Conservation (phyloP, 2,329 filamentous ascomycete species). For the Ascomycota sp. region DNA sequence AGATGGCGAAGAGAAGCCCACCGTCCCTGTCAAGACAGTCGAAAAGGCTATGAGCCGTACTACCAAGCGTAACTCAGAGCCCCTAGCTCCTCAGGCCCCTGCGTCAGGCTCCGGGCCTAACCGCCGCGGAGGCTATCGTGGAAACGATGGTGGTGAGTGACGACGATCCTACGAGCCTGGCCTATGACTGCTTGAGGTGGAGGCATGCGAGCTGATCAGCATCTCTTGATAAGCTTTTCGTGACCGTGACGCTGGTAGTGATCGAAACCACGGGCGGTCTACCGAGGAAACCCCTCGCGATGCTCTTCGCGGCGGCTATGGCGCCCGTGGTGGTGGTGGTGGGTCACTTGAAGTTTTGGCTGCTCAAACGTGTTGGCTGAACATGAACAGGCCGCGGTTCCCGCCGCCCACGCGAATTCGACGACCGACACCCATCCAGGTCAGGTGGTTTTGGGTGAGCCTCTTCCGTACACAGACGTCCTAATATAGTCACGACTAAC, state of each 20-base stretch:
- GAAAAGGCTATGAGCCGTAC: conserved; percentile 63
- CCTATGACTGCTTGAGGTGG: no score
- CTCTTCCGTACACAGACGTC: not conserved
- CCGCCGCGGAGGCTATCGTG: conserved; percentile 39
- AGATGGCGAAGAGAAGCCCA: conserved; percentile 46
- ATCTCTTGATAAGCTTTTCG: no score
- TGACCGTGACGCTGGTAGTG: conserved; percentile 63
- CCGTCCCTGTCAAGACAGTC: conserved; percentile 70
- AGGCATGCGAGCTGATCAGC: no score
- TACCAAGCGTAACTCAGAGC: conserved; percentile 69
- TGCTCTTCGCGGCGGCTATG: conserved; percentile 39
- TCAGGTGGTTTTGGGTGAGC: conserved; percentile 23
- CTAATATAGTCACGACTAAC: no score
- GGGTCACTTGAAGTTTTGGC: conserved; percentile 9
- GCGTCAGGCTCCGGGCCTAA: conserved; percentile 21
- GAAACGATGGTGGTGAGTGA: conserved; percentile 78
- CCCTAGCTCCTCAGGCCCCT: conserved; percentile 48
- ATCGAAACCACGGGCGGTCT: conserved; percentile 64
- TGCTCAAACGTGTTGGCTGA: conserved; percentile 1
- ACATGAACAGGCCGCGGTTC: conserved; percentile 26
- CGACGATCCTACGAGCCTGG: no score
- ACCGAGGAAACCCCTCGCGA: conserved; percentile 44
- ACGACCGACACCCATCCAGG: conserved; percentile 34
- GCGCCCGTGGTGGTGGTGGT: conserved; percentile 42
- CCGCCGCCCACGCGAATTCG: conserved; percentile 29